Evolutionary conservation across 2,329 filamentous ascomycete genomes (phyloP), one percentile per base, ranked within the genome.

Genomic region (Alternaria gansuensis): DNA sequence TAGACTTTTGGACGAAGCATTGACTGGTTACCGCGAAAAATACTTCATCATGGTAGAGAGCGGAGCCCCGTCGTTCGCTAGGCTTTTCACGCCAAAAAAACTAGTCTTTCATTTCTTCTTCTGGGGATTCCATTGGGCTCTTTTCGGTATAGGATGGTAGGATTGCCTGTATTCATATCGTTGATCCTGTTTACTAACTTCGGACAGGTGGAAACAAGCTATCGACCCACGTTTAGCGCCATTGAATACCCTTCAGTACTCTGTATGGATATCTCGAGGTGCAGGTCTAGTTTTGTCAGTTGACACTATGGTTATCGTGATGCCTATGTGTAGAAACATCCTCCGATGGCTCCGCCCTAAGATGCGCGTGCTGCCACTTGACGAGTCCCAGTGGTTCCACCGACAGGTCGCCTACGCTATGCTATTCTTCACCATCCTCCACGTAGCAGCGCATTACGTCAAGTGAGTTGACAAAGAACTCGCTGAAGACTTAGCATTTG

Each of bases 361-460:
- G 82, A 80, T 97, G 65, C 87, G 88, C 77, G 97, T 90, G 82
- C 76, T 98, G 11, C 95, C 95, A 5, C 84, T 99, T n/a, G 95
- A 99, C 73, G 95, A 99, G 81, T 96, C 93, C 59, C 85, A 93
- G 66, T 99, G 93, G 93, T 96, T 99, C 79, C 95, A 99, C 81
- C 86, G 94, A 65, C 95, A 99, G 78, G 86, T 96, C 41, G 94
- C 95, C 17, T 99, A 99, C 75, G 84, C 92, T 1, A 82, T 98
- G 81, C 83, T 98, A 3, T 75, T 97, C 54, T 99, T 93, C 78
- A 91, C 89, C 28, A 84, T 88, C 49, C 78, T 92, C 28, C 95
- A 99, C 77, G 90, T 89, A 1, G 75, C 84, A 13, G 87, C 87
- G 50, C 95, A 99, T 79, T 99, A 99, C 72, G 92, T 98, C 82